Evolutionary conservation across 768 basidiomycete genomes (phyloP).

Genomic region (Tulasnella sp.): DNA sequence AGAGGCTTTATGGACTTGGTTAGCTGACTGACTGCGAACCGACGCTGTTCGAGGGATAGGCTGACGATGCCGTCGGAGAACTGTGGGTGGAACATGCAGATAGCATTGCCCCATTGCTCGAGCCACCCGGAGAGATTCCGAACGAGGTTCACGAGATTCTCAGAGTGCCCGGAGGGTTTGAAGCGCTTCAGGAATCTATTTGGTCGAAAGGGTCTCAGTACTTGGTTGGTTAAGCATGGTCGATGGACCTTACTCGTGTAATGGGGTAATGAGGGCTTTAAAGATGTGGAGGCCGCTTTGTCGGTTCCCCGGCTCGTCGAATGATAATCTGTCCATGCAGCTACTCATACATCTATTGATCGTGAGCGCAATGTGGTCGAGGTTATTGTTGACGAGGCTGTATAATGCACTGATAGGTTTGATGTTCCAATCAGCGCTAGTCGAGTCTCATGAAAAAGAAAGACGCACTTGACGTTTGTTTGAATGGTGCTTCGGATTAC

Average conservation of each 20-base stretch:
- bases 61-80: constrained; percentile 34
- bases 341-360: background rate
- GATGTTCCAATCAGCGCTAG: background rate
- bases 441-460: background rate
- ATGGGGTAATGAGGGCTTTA: background rate
- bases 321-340: background rate
- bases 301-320: background rate
- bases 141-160: constrained; percentile 34
- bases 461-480: background rate
- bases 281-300: background rate
- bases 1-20: constrained; percentile 26
- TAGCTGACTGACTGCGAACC: constrained; percentile 29
- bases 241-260: background rate
- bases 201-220: background rate
- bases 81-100: constrained; percentile 27
- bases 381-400: background rate
- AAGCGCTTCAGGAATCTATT: constrained; percentile 45
- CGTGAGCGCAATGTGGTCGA: background rate
- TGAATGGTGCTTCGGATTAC: background rate
- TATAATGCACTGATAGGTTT: background rate
- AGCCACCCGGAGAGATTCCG: constrained; percentile 36
- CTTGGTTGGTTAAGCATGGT: background rate
- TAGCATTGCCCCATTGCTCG: constrained; percentile 36
- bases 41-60: constrained; percentile 24
- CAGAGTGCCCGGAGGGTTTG: constrained; percentile 38